Conservation (phyloP, 1,139 yeast species). For the Martiniozyma asiatica region DNA sequence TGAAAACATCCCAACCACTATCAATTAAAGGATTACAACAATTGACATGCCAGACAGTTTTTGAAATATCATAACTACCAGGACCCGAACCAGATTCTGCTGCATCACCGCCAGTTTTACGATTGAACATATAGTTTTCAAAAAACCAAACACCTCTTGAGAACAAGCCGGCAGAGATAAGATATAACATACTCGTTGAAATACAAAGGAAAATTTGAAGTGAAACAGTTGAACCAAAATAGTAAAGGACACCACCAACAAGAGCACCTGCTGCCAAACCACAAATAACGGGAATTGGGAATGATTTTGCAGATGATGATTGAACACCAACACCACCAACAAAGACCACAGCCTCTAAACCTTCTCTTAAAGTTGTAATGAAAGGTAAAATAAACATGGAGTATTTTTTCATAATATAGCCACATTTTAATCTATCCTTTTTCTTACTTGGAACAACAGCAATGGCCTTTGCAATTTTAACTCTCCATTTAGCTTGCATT, state of each 20-base stretch:
- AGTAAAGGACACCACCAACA: conserved; percentile 60
- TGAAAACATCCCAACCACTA: conserved; percentile 89
- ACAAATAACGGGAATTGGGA: conserved; percentile 73
- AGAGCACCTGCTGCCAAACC: conserved; percentile 61
- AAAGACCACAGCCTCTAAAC: conserved; percentile 78
- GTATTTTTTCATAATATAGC: conserved; percentile 42
- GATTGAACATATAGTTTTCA: conserved; percentile 52
- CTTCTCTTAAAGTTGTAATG: conserved; percentile 74
- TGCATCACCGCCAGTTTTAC: conserved; percentile 75
- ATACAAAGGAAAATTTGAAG: conserved; percentile 68
- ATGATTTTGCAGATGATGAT: conserved; percentile 39
- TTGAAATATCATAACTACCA: conserved; percentile 70
- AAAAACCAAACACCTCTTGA: conserved; percentile 86
- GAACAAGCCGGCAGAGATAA: conserved; percentile 79
- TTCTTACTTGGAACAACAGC: conserved; percentile 22
- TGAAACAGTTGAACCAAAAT: conserved; percentile 60
- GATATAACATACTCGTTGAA: conserved; percentile 72
- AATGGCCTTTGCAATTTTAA: conserved; percentile 65
- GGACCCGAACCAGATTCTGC: conserved; percentile 85
- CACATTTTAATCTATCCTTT: conserved; percentile 29
- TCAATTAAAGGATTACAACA: conserved; percentile 86
- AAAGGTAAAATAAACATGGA: conserved; percentile 70
- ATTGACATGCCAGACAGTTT: conserved; percentile 85
- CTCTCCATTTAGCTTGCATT: conserved; percentile 86
- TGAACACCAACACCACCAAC: conserved; percentile 61